phyloP scores from a whole-genome alignment of 2,329 filamentous ascomycete species.

The Epicoccum nigrum region DNA sequence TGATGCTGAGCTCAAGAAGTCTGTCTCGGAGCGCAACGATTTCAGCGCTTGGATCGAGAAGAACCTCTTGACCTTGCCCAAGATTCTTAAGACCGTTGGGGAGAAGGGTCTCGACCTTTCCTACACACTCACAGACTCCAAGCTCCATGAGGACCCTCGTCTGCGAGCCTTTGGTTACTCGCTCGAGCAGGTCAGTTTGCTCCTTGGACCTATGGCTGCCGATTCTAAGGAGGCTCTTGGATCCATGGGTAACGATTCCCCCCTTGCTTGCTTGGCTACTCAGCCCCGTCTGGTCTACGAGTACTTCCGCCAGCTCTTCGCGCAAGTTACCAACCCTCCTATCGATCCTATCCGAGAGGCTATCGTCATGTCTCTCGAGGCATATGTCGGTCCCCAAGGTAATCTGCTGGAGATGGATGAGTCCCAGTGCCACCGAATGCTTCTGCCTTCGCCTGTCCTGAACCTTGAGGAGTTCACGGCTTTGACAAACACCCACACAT shows the following conservation, averaged over 20 bases:
- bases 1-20: conserved; percentile 87
- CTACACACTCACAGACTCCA: conserved; percentile 69
- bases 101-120: conserved; percentile 68
- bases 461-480: conserved; percentile 91
- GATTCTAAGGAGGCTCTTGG: conserved; percentile 97
- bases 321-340: conserved; percentile 95
- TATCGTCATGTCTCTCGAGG: conserved; percentile 97
- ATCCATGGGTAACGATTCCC: conserved; percentile 97
- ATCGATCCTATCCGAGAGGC: conserved; percentile 97
- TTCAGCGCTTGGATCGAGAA: conserved; percentile 88
- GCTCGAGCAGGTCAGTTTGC: conserved; percentile 89
- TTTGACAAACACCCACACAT: conserved; percentile 74
- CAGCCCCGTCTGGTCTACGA: conserved; percentile 89
- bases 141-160: conserved; percentile 82
- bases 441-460: conserved; percentile 86
- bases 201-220: conserved; percentile 93
- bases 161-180: conserved; percentile 92
- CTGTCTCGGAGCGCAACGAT: conserved; percentile 83
- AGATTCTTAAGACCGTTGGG: conserved; percentile 68
- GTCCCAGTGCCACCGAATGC: conserved; percentile 83
- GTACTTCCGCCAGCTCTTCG: conserved; percentile 97
- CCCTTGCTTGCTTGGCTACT: conserved; percentile 87
- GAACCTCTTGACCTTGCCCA: conserved; percentile 81
- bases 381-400: conserved; percentile 94
- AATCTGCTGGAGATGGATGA: conserved; percentile 94